A percentile compares a stretch with the other conserved stretches of the same genome.
Conservation (phyloP, 2,329 filamentous ascomycete genomes). For the Fusarium secorum region DNA sequence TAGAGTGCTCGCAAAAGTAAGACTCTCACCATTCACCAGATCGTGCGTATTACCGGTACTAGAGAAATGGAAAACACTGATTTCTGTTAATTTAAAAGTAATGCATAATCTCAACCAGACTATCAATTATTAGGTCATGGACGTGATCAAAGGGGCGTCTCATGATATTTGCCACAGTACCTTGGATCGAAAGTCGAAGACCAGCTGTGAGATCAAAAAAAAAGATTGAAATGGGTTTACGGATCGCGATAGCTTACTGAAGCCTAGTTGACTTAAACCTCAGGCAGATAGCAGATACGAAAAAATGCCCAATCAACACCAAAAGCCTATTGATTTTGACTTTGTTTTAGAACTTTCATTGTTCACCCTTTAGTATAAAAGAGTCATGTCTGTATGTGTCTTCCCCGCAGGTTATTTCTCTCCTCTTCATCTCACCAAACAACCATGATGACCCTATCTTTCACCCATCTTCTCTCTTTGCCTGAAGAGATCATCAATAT, state of each 20-base stretch:
- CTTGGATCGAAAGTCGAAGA: background rate
- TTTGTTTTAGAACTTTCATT: background rate
- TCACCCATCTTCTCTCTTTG: background rate
- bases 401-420: background rate
- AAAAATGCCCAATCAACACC: background rate
- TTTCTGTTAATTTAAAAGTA: too few species aligned
- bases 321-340: background rate
- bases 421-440: too few species aligned
- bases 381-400: accelerated
- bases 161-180: accelerated
- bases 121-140: accelerated
- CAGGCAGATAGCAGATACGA: background rate
- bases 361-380: background rate
- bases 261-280: accelerated
- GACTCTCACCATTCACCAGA: too few species aligned
- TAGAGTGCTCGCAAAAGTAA: background rate
- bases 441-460: background rate
- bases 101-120: background rate
- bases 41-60: too few species aligned
- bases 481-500: background rate
- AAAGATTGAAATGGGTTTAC: too few species aligned
- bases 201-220: accelerated
- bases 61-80: too few species aligned
- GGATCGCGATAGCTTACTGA: background rate
- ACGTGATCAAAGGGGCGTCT: accelerated